Base-by-base conservation (phyloP, 176 grass and related monocot species). In the Aechmea fasciata region DNA sequence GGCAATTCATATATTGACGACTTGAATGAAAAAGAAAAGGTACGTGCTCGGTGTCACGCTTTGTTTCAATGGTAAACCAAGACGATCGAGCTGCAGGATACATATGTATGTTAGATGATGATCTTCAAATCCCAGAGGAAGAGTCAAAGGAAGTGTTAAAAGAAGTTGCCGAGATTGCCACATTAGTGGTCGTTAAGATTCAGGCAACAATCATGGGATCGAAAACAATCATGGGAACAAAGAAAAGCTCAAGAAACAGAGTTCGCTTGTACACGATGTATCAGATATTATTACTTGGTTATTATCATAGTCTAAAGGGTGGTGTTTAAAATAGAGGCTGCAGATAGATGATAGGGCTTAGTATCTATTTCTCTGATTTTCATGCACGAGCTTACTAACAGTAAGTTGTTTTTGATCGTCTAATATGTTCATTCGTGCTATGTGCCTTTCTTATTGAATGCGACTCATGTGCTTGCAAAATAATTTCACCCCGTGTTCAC, bases 61-160 rank as follows among this genome's bases (percentile, higher is more conserved):
- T 76, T 52, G 69, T 82, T 71, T n/a, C 67, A 14, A 69, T 69
- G 65, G 22, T 76, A 59, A 79, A 84, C 72, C 48, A 82, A 23
- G 69, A 54, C 26, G 12, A 61, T 9, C 20, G 12, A 61, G 11
- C 20, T 73, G 25, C 18, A 23, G 1, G 71, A 50, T 1, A 78
- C 33, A 41, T 41, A 41, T 7, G 7, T 41, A 41, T 33, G 29
- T 33, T 83, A 7, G 63, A 68, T 13, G 81, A 83, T 19, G 57
- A 51, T 33, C n/a, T n/a, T n/a, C 66, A 73, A 49, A 77, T 73
- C 57, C 9, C 49, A 57, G 51, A 28, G 33, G 64, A 77, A 41
- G 64, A 14, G 47, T 18, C 5, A 4, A 48, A 2, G 2, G 63
- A 73, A 29, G 28, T 73, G 12, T 48, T 83, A 50, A 15, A 77